Evolutionary conservation across 140 eudicot genomes (phyloP).

Genomic region (Ambrosia hybrid): DNA sequence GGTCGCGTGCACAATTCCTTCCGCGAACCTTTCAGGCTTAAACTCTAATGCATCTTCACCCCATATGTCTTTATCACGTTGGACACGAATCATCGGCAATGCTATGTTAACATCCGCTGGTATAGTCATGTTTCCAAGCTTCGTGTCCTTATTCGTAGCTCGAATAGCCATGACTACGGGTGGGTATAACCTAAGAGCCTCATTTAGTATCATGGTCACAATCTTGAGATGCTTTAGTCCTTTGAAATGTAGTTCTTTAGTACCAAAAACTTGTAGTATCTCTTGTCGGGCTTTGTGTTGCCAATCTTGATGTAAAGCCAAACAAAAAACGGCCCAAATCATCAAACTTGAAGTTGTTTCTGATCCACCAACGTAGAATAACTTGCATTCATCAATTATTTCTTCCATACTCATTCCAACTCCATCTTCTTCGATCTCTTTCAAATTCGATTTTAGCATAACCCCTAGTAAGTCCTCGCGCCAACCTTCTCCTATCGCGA

Average conservation of each 20-base stretch:
- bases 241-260: conserved; percentile 23
- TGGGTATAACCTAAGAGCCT: conserved; percentile 39
- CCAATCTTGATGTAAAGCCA: conserved; percentile 40
- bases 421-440: conserved; percentile 35
- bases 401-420: too few relatives aligned
- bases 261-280: conserved; percentile 32
- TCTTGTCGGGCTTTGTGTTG: conserved; percentile 44
- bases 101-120: conserved; percentile 17
- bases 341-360: conserved; percentile 42
- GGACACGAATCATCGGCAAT: conserved; percentile 24
- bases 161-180: conserved; percentile 24
- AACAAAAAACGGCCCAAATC: conserved; percentile 37
- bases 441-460: conserved; percentile 35
- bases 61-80: conserved; percentile 38
- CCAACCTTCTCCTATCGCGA: conserved; percentile 26
- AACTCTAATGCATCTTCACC: conserved; percentile 36
- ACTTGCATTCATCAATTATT: conserved; percentile 48
- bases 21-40: conserved; percentile 33
- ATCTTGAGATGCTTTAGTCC: conserved; percentile 43
- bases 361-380: conserved; percentile 42
- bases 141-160: conserved; percentile 21
- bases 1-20: conserved; percentile 32
- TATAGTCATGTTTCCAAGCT: too few relatives aligned
- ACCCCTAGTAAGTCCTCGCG: conserved; percentile 36
- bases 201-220: too few relatives aligned